Evolutionary conservation across 1,139 yeast genomes (phyloP), one percentile per base, ranked within the genome.

Genomic region (Torulaspora globosa): DNA sequence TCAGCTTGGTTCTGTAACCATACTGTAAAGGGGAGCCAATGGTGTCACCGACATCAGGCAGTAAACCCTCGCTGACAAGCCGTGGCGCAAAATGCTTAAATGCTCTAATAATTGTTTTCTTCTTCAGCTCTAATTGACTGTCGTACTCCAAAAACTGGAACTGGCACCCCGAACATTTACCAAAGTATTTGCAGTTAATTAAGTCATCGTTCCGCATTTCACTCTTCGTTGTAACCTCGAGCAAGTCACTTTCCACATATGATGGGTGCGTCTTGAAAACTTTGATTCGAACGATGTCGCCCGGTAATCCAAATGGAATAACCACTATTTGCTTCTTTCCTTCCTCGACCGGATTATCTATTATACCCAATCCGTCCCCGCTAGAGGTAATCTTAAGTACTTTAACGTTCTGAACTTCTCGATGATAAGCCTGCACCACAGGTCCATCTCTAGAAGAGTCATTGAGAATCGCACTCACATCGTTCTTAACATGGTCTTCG

Each of bases 131-230:
- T 48, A 92, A 72, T 66, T 92, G 97, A 41, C 80, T 75, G 0
- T 73, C 74, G 63, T 92, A 92, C 2, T 77, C 73, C 23, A 89
- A 71, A 67, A 81, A 81, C 65, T 92, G 98, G 65, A 82, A 88
- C 67, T 92, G 98, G 65, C 97, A 90, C 5, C 98, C 98, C 0
- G 85, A 80, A 60, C 97, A 90, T 48, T 74, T 75, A 14, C 88
- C 82, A 67, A 90, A 92, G 60, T 89, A 85, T 44, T 75, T 72
- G 70, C 97, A 94, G 36, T 65, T 67, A 43, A 85, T 75, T 33
- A 78, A 58, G 1, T 65, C 61, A 53, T 87, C 79, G 51, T 87
- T 70, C 52, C 89, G 71, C 38, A 70, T 60, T 0, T 65, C 55
- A 1, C 90, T 73, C 2, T 73, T 61, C 3, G 59, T 54, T 1